Evolutionary conservation across 441 rosid genomes (phyloP), one percentile per base, ranked within the genome.

Genomic region (Rhodomyrtus psidioides): DNA sequence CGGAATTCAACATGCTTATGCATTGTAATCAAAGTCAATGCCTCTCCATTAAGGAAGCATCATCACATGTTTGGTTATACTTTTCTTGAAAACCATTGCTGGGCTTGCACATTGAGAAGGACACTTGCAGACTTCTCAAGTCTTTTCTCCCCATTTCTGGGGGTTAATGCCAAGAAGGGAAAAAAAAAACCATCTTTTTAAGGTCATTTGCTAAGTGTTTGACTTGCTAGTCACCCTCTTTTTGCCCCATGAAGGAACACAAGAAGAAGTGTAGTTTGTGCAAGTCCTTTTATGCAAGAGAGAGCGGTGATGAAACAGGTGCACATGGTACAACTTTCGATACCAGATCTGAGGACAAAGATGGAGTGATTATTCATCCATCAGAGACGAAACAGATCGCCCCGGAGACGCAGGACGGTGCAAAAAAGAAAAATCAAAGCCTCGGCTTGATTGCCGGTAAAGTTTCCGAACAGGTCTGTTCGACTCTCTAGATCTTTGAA

Each of bases 161-260:
- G 49, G 15, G 10, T 65, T 0, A 65, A 8, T 65, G 49, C 79
- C 49, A 19, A 19, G 55, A 6, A 6, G 3, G 74, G 34, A 4
- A 4, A 9, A 30, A 34, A 39, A 34, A 0, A 34, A 9, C 0
- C 49, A 2, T 34, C 2, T 34, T 19, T 5, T 21, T 34, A 0
- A 30, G 2, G 79, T 34, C 26, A 34, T 4, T 65, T 65, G 46
- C n/a, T 1, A 65, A 65, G 49, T 9, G 2, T 15, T 34, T 65
- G 49, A 65, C 79, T 65, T 65, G 19, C 49, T 6, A 34, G 14
- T 10, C 79, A 21, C 79, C 49, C 79, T 34, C 79, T 9, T 65
- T 65, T 65, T 34, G 79, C 49, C 79, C 79, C 79, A 42, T 12
- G 79, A 65, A 65, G 79, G 79, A 34, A 19, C 79, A 10, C 79